Conservation (phyloP, 176 grass and related monocot genomes). For the Panicum miliaceum region DNA sequence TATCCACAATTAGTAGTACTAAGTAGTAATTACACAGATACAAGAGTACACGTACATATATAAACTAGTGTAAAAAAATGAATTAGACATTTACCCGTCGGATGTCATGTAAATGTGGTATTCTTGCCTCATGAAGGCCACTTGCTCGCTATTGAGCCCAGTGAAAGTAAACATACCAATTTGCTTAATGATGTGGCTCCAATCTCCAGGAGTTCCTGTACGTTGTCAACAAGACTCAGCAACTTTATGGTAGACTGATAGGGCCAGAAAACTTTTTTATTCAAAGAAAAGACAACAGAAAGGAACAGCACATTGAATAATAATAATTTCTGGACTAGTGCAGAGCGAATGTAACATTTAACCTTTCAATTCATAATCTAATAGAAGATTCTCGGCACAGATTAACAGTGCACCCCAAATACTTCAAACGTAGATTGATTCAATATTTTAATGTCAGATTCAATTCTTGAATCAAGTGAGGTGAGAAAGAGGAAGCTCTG, state of each 20-base stretch:
- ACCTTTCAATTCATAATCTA: background rate
- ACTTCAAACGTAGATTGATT: background rate
- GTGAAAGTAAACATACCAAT: conserved; percentile 99
- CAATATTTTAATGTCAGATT: background rate
- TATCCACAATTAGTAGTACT: background rate
- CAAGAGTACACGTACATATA: background rate
- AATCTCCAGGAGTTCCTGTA: conserved; percentile 94
- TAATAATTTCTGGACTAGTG: background rate
- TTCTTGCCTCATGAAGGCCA: conserved; percentile 89
- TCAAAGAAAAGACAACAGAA: background rate
- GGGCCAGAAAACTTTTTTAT: background rate
- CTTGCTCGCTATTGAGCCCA: conserved; percentile 89
- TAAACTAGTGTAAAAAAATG: background rate
- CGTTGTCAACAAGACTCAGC: conserved; percentile 26
- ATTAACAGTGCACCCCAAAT: background rate
- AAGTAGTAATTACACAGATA: background rate
- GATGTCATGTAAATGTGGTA: conserved; percentile 99
- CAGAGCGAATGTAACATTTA: background rate
- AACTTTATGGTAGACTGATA: background rate
- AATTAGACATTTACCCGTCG: conserved; percentile 76
- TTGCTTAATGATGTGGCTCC: conserved; percentile 99
- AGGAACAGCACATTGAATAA: background rate
- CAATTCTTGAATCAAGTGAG: background rate
- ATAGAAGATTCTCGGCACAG: background rate
- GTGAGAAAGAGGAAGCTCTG: background rate